A percentile compares a stretch with the other conserved stretches of the same genome.
These are phyloP conservation scores for Graphiopsis chlorocephala DNA, from an alignment of 2,329 filamentous ascomycete genomes.

Conservation along the genomic window DNA sequence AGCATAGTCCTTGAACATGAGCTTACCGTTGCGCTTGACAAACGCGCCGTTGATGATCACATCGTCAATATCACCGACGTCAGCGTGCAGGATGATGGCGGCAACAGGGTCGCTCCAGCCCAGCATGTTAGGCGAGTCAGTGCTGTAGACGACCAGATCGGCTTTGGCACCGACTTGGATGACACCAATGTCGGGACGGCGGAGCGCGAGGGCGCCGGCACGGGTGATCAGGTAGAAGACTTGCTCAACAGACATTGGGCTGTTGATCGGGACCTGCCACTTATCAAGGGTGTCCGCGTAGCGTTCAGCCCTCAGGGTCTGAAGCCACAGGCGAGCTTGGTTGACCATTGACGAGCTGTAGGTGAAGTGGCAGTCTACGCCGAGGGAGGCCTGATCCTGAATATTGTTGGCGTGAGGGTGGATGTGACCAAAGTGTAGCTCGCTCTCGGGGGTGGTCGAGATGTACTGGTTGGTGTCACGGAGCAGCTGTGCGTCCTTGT, in stretches of 20 bases:
- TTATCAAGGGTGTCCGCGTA: conserved; percentile 40
- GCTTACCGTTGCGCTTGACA: conserved; percentile 44
- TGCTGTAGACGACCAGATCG: conserved; percentile 55
- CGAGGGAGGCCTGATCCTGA: conserved; percentile 47
- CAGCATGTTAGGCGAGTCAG: conserved; percentile 48
- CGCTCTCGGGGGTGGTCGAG: conserved; percentile 58
- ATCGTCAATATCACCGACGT: conserved; percentile 51
- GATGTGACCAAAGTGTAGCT: conserved; percentile 58
- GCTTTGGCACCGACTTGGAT: conserved; percentile 52
- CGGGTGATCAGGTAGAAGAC: conserved; percentile 57
- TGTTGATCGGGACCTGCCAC: conserved; percentile 47
- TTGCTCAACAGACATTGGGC: conserved; percentile 54
- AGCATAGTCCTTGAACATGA: conserved; percentile 17
- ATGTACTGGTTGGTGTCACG: conserved; percentile 52
- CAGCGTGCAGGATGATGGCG: conserved; percentile 55
- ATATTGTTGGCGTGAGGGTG: conserved; percentile 45
- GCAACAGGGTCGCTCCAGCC: conserved; percentile 58
- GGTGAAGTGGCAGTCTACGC: conserved; percentile 24
- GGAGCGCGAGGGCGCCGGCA: conserved; percentile 51
- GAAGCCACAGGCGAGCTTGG: conserved; percentile 56
- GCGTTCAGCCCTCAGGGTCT: conserved; percentile 42
- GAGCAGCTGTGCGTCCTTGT: conserved; percentile 42
- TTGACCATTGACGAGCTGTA: conserved; percentile 36
- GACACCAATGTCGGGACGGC: conserved; percentile 52
- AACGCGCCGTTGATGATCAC: conserved; percentile 53